Evolutionary conservation across 1,139 yeast genomes (phyloP).

Genomic region (Yamadazyma diddensiae): DNA sequence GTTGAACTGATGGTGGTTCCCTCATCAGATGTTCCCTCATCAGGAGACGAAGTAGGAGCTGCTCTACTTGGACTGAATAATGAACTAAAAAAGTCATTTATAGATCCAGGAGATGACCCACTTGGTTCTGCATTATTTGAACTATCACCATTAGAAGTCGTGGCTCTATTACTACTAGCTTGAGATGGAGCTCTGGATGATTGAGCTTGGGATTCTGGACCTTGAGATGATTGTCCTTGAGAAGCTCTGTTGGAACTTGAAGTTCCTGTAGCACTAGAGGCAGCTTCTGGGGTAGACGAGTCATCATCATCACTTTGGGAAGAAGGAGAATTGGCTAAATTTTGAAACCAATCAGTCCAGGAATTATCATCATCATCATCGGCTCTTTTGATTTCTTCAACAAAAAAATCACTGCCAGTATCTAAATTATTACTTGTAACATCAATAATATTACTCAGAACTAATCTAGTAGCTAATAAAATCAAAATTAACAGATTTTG

Average conservation of each 20-base stretch:
- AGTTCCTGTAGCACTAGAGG: background rate
- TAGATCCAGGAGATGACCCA: constrained; percentile 3
- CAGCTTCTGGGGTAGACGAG: background rate
- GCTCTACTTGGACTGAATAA: constrained; percentile 5
- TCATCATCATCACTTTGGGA: background rate
- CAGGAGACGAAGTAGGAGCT: background rate
- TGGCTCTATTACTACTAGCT: background rate
- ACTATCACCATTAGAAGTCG: background rate
- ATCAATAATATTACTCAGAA: constrained; percentile 9
- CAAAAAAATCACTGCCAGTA: constrained; percentile 4
- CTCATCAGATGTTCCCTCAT: background rate
- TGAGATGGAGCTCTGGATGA: background rate
- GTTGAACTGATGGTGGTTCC: constrained; percentile 3
- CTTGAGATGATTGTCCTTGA: background rate
- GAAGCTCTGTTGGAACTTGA: background rate
- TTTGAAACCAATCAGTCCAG: constrained; percentile 9
- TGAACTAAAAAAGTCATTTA: constrained; percentile 8
- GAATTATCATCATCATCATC: constrained; percentile 6
- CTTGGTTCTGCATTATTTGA: background rate
- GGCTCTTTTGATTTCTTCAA: constrained; percentile 3
- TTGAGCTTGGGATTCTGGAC: background rate
- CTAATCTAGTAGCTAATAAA: constrained; percentile 7
- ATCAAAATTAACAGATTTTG: constrained; percentile 3
- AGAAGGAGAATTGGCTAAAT: background rate
- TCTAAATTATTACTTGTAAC: constrained; percentile 9